Base-by-base conservation (phyloP, 1,139 yeast genomes). In the Cylindricascospora bacillispora region DNA sequence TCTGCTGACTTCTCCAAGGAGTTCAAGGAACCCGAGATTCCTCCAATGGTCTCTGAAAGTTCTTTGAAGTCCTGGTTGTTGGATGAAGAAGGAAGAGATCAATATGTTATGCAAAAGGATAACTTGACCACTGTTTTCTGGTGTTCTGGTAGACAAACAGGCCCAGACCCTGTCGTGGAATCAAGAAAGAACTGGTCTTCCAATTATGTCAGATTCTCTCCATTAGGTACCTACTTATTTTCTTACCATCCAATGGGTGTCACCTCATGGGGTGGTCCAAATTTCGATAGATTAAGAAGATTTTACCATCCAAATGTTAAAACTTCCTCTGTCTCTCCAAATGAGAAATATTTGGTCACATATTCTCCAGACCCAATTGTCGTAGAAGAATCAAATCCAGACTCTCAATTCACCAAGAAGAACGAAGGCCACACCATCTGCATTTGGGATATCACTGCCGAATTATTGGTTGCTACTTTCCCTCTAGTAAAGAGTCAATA, bases 211-310 rank as follows among this genome's bases (percentile, higher is more conserved):
- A 77, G 78, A 54, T 89, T 86, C 65, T 85, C 97, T 31, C 95
- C 97, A 48, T 75, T 76, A 59, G 99, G 99, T 57, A 77, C 92
- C 15, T 86, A 73, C 50, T 62, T 89, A 43, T 74, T 82, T 47
- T 78, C 95, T 2, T 69, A 85, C 51, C 95, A 89, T 57, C 85
- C 86, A 34, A 94, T 83, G 60, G 98, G 98, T 64, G 74, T 85
- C 34, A 93, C 85, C 56, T 70, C 92, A 22, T 89, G 97, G 93
- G 98, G 97, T 54, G 97, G 97, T 39, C 70, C 71, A 30, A 67
- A 72, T 27, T 85, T 85, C 56, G 70, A 68, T 41, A 70, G 81
- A 47, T 64, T 85, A 44, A 73, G 70, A 47, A 78, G 85, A 57
- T 83, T 81, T 53, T 68, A 77, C 40, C 99, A 92, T 56, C 85